Base-by-base conservation (phyloP, 495 filamentous ascomycete genomes). In the Cryomyces minteri region DNA sequence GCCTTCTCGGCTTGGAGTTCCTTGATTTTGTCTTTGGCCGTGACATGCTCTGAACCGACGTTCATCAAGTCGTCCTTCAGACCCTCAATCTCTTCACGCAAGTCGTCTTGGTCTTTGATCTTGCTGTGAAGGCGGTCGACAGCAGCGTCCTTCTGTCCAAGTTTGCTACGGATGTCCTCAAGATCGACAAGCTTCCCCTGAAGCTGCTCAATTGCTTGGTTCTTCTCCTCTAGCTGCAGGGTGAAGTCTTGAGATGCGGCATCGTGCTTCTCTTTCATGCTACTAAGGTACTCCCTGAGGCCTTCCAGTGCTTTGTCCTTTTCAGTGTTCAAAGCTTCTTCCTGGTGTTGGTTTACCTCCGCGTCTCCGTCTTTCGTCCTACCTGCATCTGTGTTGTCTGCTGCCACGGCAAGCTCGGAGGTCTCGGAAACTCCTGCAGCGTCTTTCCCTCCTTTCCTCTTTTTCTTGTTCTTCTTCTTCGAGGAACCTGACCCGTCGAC, bases 391-490 rank as follows among this genome's bases (percentile, higher is more conserved):
- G 34, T 38, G 12, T 38, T 14, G 12, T 38, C 34, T 38, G 9
- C 12, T 38, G 43, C 45, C 32, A 46, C 49, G 28, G 39, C 44
- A 28, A 40, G 37, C 43, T 40, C 45, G 4, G 51, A 45, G 3
- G 48, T 25, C 32, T 54, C 52, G 9, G 51, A 46, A 30, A 6
- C 31, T 18, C 28, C 28, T 18, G 9, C 40, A 9, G 1, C 4
- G 8, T 1, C 67, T 43, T 73, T 77, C 11, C 69, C 74, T 36
- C 74, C 77, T 69, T 85, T 93, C 71, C 90, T 93, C 69, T 88
- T 94, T 59, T 88, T 90, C 43, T 78, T 83, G 41, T 82, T 90
- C 56, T 84, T 94, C 67, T 86, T 90, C 59, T 80, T 85, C 14
- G 62, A 60, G 5, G 46, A 57, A 5, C 54, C 47, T 18, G 51